Evolutionary conservation across 148 eudicot species (phyloP), one percentile per base, ranked within the genome.

Genomic region (Mesembryanthemum crystallinum): DNA sequence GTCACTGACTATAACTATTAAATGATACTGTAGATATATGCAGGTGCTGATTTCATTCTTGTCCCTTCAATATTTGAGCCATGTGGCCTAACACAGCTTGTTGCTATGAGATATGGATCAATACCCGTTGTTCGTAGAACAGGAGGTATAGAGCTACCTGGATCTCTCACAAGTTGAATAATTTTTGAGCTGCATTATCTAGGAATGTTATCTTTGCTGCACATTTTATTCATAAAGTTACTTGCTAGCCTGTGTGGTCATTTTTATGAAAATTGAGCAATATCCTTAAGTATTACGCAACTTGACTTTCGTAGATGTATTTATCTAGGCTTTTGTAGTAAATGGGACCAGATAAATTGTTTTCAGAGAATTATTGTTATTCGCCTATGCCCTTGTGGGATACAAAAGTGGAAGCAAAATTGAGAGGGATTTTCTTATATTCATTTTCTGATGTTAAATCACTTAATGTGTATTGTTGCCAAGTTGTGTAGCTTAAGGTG

Each of bases 21-120:
- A 39, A 45, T 60, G 67, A 67, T 29, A 49, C 39, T 82, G 83
- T 76, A 95, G 98, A 95, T 95, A 85, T 95, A 92, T 79, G 98
- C 97, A 23, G 98, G 96, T 59, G 89, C 98, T 24, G 98, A 95
- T 90, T 83, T 95, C 79, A 92, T 95, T 81, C 69, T 95, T 72
- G 98, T 95, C 79, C 98, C 98, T 67, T 95, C 98, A 72, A 86
- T 95, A 67, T 95, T 92, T 79, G 98, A 95, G 82, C 98, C 98
- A 24, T 95, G 98, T 82, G 98, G 98, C 79, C 83, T 95, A 47
- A 95, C 98, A 75, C 98, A 95, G 79, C 97, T 95, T 73, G 90
- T 84, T 49, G 97, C 98, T 69, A 95, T 95, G 98, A 90, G 97
- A 95, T 95, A 95, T 64, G 98, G 98, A 66, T 86, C 98, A 29